phyloP scores from a whole-genome alignment of 768 basidiomycete genomes.

The Chalciporus piperatus region DNA sequence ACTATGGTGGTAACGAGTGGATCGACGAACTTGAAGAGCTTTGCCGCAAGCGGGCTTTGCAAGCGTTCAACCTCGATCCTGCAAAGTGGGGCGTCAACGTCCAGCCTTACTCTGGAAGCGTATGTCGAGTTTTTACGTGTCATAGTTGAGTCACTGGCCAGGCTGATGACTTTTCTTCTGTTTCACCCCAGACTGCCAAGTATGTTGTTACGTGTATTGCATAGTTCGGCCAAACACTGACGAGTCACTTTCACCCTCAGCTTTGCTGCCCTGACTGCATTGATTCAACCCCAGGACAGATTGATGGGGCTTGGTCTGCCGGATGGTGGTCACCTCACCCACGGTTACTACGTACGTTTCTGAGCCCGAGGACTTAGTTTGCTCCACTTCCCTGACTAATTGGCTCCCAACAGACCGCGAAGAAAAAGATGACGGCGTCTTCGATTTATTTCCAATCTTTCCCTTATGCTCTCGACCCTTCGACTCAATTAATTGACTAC shows the following conservation, averaged over 20 bases:
- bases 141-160: background rate
- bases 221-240: conserved; percentile 11
- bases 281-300: conserved; percentile 95
- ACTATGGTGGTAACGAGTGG: conserved; percentile 98
- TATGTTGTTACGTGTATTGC: conserved; percentile 41
- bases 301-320: conserved; percentile 99
- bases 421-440: conserved; percentile 99
- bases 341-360: conserved; percentile 85
- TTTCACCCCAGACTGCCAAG: conserved; percentile 73
- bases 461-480: conserved; percentile 82
- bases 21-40: conserved; percentile 95
- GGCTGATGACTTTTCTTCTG: conserved; percentile 12
- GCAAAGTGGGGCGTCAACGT: conserved; percentile 97
- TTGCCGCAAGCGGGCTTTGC: conserved; percentile 91
- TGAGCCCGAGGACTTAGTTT: background rate
- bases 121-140: conserved; percentile 39
- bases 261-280: conserved; percentile 94
- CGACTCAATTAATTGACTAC: conserved; percentile 91
- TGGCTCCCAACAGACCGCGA: conserved; percentile 65
- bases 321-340: conserved; percentile 95
- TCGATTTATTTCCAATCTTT: conserved; percentile 99
- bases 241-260: conserved; percentile 35
- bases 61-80: conserved; percentile 94
- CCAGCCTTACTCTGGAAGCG: conserved; percentile 94
- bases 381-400: background rate